Conservation (phyloP, 805 yeast species). For the Lachancea dasiensis region DNA sequence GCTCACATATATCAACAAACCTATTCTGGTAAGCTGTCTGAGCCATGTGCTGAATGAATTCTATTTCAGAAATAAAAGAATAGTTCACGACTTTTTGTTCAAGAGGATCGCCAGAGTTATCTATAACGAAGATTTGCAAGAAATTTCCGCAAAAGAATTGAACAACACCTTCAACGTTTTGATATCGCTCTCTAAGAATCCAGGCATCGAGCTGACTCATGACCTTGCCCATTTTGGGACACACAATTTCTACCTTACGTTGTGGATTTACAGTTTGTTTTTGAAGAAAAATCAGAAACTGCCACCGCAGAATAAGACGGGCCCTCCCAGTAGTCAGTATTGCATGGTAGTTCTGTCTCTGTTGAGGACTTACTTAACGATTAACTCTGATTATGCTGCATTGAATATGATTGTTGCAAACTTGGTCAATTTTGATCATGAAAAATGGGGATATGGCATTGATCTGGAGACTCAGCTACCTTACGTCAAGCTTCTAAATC, state of each 20-base stretch:
- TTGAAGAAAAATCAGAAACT: conserved; percentile 28
- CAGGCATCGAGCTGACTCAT: conserved; percentile 32
- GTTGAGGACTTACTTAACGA: conserved; percentile 30
- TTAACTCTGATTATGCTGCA: conserved; percentile 25
- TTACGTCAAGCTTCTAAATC: conserved; percentile 19
- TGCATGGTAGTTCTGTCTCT: conserved; percentile 30
- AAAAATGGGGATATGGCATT: conserved; percentile 33
- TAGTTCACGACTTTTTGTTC: conserved; percentile 56
- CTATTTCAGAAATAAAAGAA: conserved; percentile 43
- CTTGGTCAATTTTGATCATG: conserved; percentile 31
- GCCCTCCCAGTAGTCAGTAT: conserved; percentile 22
- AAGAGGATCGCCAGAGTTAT: conserved; percentile 42
- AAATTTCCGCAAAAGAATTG: conserved; percentile 43
- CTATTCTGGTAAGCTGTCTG: conserved; percentile 51
- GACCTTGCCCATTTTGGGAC: conserved; percentile 25
- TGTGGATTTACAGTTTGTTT: conserved; percentile 37
- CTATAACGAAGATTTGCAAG: conserved; percentile 25
- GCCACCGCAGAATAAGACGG: conserved; percentile 13
- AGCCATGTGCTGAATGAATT: conserved; percentile 48
- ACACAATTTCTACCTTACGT: conserved; percentile 25
- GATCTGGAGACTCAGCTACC: conserved; percentile 35
- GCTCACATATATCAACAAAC: conserved; percentile 54
- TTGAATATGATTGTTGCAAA: conserved; percentile 28
- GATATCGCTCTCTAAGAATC: conserved; percentile 51
- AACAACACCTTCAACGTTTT: conserved; percentile 62